Evolutionary conservation across 805 yeast species (phyloP).

Genomic region (Cyberlindnera veronae): DNA sequence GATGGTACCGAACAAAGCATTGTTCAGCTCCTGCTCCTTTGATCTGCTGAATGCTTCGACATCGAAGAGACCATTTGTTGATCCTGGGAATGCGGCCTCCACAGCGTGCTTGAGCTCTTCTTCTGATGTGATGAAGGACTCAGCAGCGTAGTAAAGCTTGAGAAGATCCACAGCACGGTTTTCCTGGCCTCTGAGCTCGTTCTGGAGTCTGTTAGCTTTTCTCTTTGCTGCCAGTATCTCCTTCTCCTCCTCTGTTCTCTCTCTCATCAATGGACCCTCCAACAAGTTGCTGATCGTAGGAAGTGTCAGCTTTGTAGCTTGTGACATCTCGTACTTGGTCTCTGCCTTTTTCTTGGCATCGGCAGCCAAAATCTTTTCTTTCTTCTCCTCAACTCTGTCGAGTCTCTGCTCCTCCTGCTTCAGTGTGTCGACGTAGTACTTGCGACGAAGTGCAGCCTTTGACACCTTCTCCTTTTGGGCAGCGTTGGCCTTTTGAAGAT

Average conservation of each 20-base stretch:
- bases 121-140: slow-evolving; percentile 70
- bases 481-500: slow-evolving; percentile 22
- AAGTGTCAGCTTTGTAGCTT: slow-evolving; percentile 60
- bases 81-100: slow-evolving; percentile 45
- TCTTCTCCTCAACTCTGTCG: slow-evolving; percentile 31
- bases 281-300: slow-evolving; percentile 74
- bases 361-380: slow-evolving; percentile 25
- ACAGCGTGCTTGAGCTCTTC: slow-evolving; percentile 56
- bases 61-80: slow-evolving; percentile 1
- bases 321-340: slow-evolving; percentile 39
- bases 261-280: slow-evolving; percentile 67
- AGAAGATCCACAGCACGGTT: slow-evolving; percentile 54
- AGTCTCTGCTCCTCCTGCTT: slow-evolving; percentile 34
- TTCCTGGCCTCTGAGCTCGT: slow-evolving; percentile 50
- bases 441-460: slow-evolving; percentile 65
- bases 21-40: slow-evolving; percentile 23
- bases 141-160: slow-evolving; percentile 68
- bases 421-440: slow-evolving; percentile 59
- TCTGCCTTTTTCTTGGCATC: slow-evolving; percentile 30
- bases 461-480: slow-evolving; percentile 28
- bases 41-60: slow-evolving; percentile 18
- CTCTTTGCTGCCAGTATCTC: slow-evolving; percentile 56
- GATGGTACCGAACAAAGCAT: slow-evolving; percentile 37
- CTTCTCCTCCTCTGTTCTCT: slow-evolving; percentile 68
- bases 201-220: slow-evolving; percentile 57